Conservation (phyloP, 2,329 filamentous ascomycete genomes). For the Arthrobotrys pseudoclavata region DNA sequence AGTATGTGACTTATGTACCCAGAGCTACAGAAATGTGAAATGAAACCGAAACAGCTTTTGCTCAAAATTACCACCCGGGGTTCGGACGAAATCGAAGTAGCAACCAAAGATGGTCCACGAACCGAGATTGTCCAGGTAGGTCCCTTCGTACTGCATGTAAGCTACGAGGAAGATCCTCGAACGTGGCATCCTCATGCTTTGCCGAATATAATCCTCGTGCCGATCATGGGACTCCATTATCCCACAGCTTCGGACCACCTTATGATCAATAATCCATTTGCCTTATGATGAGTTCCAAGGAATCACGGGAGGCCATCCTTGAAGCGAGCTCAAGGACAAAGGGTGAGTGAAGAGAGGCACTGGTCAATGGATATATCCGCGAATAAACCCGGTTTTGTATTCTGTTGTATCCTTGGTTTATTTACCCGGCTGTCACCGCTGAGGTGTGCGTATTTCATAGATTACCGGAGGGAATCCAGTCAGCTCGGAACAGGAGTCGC, state of each 20-base stretch:
- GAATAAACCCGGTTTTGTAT: slow-evolving; percentile 24
- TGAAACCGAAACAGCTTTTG: slow-evolving; percentile 24
- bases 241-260: slow-evolving; percentile 42
- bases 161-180: slow-evolving; percentile 52
- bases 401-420: slow-evolving; percentile 17
- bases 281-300: slow-evolving; percentile 49
- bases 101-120: slow-evolving; percentile 29
- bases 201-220: slow-evolving; percentile 60
- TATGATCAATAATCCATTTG: slow-evolving; percentile 38
- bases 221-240: slow-evolving; percentile 57
- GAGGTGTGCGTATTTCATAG: slow-evolving; percentile 1
- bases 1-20: slow-evolving; percentile 39
- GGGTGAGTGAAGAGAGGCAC: slow-evolving; percentile 22
- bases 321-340: slow-evolving; percentile 50
- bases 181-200: slow-evolving; percentile 54
- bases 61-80: slow-evolving; percentile 23
- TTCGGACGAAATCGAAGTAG: slow-evolving; percentile 45
- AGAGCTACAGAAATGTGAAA: slow-evolving; percentile 36
- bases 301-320: slow-evolving; percentile 50
- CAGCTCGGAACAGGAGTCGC: slow-evolving; percentile 27
- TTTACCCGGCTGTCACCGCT: slow-evolving; percentile 38
- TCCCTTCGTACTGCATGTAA: slow-evolving; percentile 25
- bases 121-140: slow-evolving; percentile 38
- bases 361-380: slow-evolving; percentile 45
- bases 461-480: slow-evolving; percentile 18